Evolutionary conservation across 805 yeast genomes (phyloP).

Genomic region (Barnettozyma pratensis): DNA sequence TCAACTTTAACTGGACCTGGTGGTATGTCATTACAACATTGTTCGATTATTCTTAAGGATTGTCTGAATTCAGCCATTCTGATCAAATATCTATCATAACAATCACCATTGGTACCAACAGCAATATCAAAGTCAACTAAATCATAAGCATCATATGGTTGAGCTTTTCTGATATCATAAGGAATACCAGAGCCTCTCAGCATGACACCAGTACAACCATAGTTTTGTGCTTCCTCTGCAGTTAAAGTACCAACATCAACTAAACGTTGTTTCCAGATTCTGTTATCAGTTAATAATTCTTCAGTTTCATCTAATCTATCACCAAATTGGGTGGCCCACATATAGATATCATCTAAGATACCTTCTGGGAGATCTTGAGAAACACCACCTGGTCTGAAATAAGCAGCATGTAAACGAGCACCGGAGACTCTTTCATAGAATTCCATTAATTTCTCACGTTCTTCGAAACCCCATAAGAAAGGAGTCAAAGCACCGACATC

Average conservation of each 20-base stretch:
- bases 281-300: slow-evolving; percentile 82
- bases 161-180: slow-evolving; percentile 77
- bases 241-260: slow-evolving; percentile 73
- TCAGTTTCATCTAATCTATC: slow-evolving; percentile 89
- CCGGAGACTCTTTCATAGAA: slow-evolving; percentile 88
- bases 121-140: slow-evolving; percentile 81
- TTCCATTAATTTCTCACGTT: slow-evolving; percentile 89
- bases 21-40: slow-evolving; percentile 88
- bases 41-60: slow-evolving; percentile 82
- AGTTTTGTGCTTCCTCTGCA: slow-evolving; percentile 83
- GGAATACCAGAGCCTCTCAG: slow-evolving; percentile 89
- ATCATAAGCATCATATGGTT: slow-evolving; percentile 88
- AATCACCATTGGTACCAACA: slow-evolving; percentile 84
- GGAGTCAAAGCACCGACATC: slow-evolving; percentile 94
- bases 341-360: slow-evolving; percentile 80
- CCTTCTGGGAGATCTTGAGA: slow-evolving; percentile 85
- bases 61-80: slow-evolving; percentile 94
- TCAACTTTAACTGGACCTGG: slow-evolving; percentile 89
- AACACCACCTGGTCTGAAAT: slow-evolving; percentile 90
- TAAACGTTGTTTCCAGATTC: slow-evolving; percentile 90
- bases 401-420: slow-evolving; percentile 84
- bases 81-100: slow-evolving; percentile 82
- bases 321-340: slow-evolving; percentile 96
- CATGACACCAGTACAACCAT: slow-evolving; percentile 82
- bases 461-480: slow-evolving; percentile 91